phyloP scores from a whole-genome alignment of 768 basidiomycete species.

The Omphalotus guepiniiformis region DNA sequence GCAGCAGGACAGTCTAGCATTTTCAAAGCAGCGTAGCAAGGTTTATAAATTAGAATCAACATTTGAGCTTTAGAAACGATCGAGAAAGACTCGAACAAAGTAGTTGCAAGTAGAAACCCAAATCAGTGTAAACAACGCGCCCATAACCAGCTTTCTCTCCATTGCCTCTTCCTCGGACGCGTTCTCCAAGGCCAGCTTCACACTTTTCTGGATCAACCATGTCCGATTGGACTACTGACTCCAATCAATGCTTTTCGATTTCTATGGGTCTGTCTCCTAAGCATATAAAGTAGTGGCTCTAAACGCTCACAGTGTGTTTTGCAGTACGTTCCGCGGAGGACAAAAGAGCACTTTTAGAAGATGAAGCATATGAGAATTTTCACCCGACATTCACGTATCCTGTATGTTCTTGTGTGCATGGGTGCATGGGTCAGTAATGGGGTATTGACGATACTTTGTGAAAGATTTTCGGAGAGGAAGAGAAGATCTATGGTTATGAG shows the following conservation, averaged over 20 bases:
- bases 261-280: neutral
- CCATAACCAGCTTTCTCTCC: neutral
- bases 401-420: constrained; percentile 37
- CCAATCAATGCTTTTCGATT: constrained; percentile 9
- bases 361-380: constrained; percentile 65
- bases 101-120: too few relatives aligned
- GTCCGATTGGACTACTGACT: constrained; percentile 14
- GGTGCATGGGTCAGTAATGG: neutral
- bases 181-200: neutral
- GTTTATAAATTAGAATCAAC: too few relatives aligned
- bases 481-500: constrained; percentile 93
- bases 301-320: neutral
- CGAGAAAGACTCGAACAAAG: too few relatives aligned
- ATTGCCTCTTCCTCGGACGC: neutral
- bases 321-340: constrained; percentile 72
- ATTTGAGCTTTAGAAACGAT: too few relatives aligned
- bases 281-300: neutral
- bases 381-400: constrained; percentile 94
- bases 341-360: constrained; percentile 47
- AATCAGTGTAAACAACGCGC: neutral
- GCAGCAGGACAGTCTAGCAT: too few relatives aligned
- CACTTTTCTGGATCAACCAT: neutral
- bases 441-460: neutral
- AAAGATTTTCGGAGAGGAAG: constrained; percentile 93
- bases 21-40: too few relatives aligned